phyloP scores from a whole-genome alignment of 139 green algal species.

The Chlorella sp. region DNA sequence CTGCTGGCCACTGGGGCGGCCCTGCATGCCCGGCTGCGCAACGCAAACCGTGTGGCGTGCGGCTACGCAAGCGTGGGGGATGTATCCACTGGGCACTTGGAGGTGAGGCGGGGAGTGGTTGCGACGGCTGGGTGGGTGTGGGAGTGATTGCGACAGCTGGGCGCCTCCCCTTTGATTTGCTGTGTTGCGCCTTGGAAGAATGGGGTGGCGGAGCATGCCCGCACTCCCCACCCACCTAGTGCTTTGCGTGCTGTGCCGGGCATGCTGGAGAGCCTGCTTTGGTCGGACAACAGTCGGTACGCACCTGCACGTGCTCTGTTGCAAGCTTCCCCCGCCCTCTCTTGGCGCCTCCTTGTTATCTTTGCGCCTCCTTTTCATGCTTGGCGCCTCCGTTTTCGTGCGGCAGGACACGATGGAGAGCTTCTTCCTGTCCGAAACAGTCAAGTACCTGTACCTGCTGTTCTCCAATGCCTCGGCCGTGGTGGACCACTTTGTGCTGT shows the following conservation, averaged over 20 bases:
- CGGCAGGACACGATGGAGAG: neutral
- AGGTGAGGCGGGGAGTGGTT: constrained; percentile 3
- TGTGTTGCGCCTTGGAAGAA: no score
- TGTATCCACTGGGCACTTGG: constrained; percentile 62
- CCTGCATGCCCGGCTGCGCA: constrained; percentile 55
- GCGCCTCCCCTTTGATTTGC: no score
- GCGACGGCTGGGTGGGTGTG: neutral
- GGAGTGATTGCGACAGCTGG: no score
- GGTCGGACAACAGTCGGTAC: no score
- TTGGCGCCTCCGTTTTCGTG: neutral
- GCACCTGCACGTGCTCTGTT: no score
- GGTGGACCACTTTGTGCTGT: constrained; percentile 75
- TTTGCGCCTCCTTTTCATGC: no score
- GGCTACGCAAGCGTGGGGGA: constrained; percentile 74
- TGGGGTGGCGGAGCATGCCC: no score
- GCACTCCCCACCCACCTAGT: no score
- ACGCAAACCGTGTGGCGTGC: constrained; percentile 59
- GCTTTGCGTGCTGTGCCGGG: no score
- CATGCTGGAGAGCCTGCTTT: no score
- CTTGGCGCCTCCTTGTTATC: no score
- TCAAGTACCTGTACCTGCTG: constrained; percentile 91
- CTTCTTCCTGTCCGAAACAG: constrained; percentile 94
- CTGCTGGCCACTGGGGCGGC: constrained; percentile 34
- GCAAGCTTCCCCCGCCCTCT: no score
- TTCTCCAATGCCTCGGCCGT: constrained; percentile 60